Evolutionary conservation across 192 early-diverging fungal genomes (phyloP).

Genomic region (Backusella sp.): DNA sequence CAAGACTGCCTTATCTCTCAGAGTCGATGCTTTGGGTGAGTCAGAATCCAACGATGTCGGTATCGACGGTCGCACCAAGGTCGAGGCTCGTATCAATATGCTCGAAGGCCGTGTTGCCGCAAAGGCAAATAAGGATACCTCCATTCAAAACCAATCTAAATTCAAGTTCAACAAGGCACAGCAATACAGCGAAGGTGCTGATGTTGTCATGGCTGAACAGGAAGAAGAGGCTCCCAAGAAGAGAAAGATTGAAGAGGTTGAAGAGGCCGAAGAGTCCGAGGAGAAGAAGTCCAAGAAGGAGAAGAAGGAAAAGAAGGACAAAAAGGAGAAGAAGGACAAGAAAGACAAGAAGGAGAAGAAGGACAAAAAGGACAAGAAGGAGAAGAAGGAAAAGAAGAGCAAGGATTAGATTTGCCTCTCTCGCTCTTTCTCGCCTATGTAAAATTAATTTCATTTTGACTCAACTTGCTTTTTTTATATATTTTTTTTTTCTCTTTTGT

Average conservation of each 20-base stretch:
- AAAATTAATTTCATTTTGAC: conserved; percentile 7
- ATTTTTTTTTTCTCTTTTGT: conserved; percentile 6
- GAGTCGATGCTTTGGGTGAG: conserved; percentile 92
- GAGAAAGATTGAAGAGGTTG: conserved; percentile 44
- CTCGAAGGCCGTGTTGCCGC: conserved; percentile 81
- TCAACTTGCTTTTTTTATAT: conserved; percentile 6
- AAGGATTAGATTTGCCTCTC: background rate
- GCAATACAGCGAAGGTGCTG: conserved; percentile 42
- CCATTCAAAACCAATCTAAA: conserved; percentile 58
- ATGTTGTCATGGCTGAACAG: conserved; percentile 35
- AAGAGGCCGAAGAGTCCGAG: conserved; percentile 39
- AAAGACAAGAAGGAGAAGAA: conserved; percentile 47
- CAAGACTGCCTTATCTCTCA: conserved; percentile 86
- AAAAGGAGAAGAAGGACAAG: conserved; percentile 54
- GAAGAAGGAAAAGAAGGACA: conserved; percentile 52
- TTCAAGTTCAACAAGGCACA: conserved; percentile 54
- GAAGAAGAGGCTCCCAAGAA: conserved; percentile 48
- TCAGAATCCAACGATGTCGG: conserved; percentile 79
- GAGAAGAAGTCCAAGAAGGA: conserved; percentile 49
- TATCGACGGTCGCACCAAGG: conserved; percentile 81
- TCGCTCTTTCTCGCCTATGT: background rate
- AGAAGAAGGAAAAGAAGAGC: conserved; percentile 26
- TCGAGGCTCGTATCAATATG: conserved; percentile 86
- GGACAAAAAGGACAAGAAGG: conserved; percentile 42
- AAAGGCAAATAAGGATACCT: conserved; percentile 68